Evolutionary conservation across 129 eudicot species (phyloP).

Genomic region (Cynara cardunculus): DNA sequence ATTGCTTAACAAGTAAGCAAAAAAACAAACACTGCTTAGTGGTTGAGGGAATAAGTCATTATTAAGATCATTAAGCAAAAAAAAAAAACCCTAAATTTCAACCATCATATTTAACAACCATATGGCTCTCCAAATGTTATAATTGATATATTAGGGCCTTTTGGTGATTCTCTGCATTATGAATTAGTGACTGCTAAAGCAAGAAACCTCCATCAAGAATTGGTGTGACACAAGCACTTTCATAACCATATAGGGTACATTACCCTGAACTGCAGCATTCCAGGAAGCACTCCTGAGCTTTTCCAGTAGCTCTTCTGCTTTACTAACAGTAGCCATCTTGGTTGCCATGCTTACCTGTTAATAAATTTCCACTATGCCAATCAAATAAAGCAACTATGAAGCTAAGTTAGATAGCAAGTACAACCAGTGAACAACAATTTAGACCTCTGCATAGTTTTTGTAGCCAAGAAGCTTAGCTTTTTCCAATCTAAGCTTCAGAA

Average conservation of each 20-base stretch:
- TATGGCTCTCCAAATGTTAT: background rate
- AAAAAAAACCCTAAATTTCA: background rate
- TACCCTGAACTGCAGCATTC: slow-evolving; percentile 94
- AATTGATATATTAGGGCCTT: background rate
- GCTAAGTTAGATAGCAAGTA: background rate
- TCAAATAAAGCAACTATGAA: background rate
- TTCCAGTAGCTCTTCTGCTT: slow-evolving; percentile 96
- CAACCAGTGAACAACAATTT: background rate
- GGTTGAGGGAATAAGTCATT: background rate
- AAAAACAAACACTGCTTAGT: background rate
- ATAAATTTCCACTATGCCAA: slow-evolving; percentile 8
- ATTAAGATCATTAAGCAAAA: background rate
- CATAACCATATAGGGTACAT: background rate
- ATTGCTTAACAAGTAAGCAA: background rate
- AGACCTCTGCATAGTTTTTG: slow-evolving; percentile 95
- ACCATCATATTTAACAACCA: background rate
- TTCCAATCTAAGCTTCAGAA: slow-evolving; percentile 80
- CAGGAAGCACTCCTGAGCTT: slow-evolving; percentile 93
- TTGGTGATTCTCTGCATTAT: background rate
- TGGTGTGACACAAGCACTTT: background rate
- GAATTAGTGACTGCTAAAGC: background rate
- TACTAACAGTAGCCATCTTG: slow-evolving; percentile 95
- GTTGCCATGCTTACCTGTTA: slow-evolving; percentile 95
- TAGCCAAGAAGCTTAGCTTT: slow-evolving; percentile 96
- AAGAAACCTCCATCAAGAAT: background rate